phyloP scores from a whole-genome alignment of 169 alveolate genomes.

The Cryptosporidium baileyi region DNA sequence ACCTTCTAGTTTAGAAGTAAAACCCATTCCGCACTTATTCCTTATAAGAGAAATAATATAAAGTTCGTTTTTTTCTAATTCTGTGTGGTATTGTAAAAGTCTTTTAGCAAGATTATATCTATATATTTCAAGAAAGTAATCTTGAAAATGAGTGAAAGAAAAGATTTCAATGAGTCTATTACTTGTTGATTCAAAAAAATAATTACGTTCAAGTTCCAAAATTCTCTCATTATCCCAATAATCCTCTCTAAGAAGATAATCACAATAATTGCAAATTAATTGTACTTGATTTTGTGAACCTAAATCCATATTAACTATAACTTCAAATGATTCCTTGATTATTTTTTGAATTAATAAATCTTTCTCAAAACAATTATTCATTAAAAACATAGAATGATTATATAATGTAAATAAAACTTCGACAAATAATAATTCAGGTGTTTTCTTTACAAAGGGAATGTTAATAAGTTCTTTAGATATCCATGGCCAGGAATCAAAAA shows the following conservation, averaged over 20 bases:
- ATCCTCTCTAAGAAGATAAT: neutral
- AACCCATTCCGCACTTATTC: constrained; percentile 87
- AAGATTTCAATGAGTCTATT: constrained; percentile 13
- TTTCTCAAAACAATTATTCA: constrained; percentile 1
- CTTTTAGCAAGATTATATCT: constrained; percentile 73
- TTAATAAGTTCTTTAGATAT: neutral
- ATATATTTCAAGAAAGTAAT: constrained; percentile 54
- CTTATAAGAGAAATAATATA: constrained; percentile 82
- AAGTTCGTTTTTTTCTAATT: constrained; percentile 78
- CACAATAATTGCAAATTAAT: constrained; percentile 44
- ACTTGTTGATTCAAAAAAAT: neutral
- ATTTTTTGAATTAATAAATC: constrained; percentile 31
- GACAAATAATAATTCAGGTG: neutral
- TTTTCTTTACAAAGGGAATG: constrained; percentile 2
- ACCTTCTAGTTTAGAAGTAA: constrained; percentile 89
- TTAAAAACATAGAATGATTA: constrained; percentile 4
- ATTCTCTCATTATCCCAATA: neutral
- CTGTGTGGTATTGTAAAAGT: constrained; percentile 71
- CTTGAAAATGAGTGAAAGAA: constrained; percentile 49
- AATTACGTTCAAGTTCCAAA: neutral
- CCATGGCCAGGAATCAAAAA: constrained; percentile 25
- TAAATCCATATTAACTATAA: constrained; percentile 66
- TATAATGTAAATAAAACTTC: constrained; percentile 15
- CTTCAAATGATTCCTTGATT: constrained; percentile 50
- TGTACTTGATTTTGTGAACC: constrained; percentile 48